These are phyloP conservation scores for Periconia sp. DNA, from an alignment of 2,329 filamentous ascomycete species.

Conservation along the genomic window DNA sequence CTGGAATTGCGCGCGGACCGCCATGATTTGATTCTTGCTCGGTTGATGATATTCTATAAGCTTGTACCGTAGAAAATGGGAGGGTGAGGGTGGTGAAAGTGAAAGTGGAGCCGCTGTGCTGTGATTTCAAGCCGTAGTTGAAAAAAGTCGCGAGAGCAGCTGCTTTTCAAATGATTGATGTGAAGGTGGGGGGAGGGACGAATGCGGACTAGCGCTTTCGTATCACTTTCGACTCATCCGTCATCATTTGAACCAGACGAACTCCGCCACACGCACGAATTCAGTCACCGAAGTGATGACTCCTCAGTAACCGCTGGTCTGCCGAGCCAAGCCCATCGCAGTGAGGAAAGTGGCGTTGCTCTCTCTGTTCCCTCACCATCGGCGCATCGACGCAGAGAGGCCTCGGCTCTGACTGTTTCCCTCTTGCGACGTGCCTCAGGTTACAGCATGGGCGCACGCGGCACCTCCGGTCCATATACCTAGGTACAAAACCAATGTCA, in stretches of 20 bases:
- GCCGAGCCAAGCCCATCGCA: not conserved
- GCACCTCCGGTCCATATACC: not conserved
- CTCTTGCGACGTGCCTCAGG: not conserved
- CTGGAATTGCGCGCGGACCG: constrained; percentile 69
- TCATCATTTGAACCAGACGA: not conserved
- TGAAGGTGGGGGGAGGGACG: constrained; percentile 2
- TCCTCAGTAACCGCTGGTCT: constrained; percentile 1
- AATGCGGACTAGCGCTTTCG: not conserved
- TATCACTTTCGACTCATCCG: constrained; percentile 8
- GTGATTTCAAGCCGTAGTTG: constrained; percentile 3
- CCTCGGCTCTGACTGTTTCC: not conserved
- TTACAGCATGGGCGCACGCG: constrained; percentile 1
- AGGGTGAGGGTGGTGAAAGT: not conserved
- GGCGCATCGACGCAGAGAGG: not conserved
- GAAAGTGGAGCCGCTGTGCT: constrained; percentile 1
- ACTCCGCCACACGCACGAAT: not conserved
- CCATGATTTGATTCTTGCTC: constrained; percentile 46
- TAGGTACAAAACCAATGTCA: too few relatives aligned
- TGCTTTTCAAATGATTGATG: constrained; percentile 5
- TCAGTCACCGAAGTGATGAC: constrained; percentile 7
- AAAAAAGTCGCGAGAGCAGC: constrained; percentile 7
- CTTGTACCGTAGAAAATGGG: not conserved
- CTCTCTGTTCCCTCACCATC: not conserved
- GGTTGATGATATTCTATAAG: not conserved
- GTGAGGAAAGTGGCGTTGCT: constrained; percentile 1